Conservation (phyloP, 2,329 filamentous ascomycete genomes). For the Talaromyces sp. region DNA sequence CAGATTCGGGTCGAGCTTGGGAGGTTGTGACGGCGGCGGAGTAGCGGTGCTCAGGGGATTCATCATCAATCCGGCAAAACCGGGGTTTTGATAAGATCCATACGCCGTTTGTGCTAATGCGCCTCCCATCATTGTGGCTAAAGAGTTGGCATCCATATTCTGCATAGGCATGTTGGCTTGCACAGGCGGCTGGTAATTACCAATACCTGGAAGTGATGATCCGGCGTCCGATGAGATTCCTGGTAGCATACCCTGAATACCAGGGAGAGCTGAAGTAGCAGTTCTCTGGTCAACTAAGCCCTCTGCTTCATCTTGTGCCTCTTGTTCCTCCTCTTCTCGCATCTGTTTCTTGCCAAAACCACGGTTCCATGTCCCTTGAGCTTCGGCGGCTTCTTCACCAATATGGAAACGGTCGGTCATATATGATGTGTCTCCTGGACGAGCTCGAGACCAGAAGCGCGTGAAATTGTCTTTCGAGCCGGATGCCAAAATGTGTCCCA, state of each 20-base stretch:
- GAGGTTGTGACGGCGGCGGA: slow-evolving; percentile 31
- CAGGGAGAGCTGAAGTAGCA: slow-evolving; percentile 53
- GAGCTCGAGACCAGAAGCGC: slow-evolving; percentile 88
- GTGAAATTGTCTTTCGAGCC: slow-evolving; percentile 96
- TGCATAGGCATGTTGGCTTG: slow-evolving; percentile 39
- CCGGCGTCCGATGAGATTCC: slow-evolving; percentile 44
- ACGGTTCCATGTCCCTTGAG: slow-evolving; percentile 89
- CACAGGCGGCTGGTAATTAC: slow-evolving; percentile 39
- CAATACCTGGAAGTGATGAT: slow-evolving; percentile 45
- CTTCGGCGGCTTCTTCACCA: slow-evolving; percentile 87
- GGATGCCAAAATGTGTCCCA: slow-evolving; percentile 91
- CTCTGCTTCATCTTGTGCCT: slow-evolving; percentile 88
- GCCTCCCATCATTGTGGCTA: slow-evolving; percentile 47
- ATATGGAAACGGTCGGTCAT: slow-evolving; percentile 93
- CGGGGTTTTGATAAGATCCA: slow-evolving; percentile 27
- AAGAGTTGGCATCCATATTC: slow-evolving; percentile 47
- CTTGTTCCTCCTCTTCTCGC: slow-evolving; percentile 90
- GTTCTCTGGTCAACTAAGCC: slow-evolving; percentile 88
- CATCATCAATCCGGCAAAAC: slow-evolving; percentile 38
- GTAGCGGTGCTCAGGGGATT: slow-evolving; percentile 49
- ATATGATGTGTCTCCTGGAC: slow-evolving; percentile 81
- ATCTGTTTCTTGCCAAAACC: slow-evolving; percentile 73
- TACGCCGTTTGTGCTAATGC: slow-evolving; percentile 34
- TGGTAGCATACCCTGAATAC: slow-evolving; percentile 57
- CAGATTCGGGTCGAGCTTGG: slow-evolving; percentile 38